Evolutionary conservation across 345 rosid genomes (phyloP).

Genomic region (Sisymbrium altissimum): DNA sequence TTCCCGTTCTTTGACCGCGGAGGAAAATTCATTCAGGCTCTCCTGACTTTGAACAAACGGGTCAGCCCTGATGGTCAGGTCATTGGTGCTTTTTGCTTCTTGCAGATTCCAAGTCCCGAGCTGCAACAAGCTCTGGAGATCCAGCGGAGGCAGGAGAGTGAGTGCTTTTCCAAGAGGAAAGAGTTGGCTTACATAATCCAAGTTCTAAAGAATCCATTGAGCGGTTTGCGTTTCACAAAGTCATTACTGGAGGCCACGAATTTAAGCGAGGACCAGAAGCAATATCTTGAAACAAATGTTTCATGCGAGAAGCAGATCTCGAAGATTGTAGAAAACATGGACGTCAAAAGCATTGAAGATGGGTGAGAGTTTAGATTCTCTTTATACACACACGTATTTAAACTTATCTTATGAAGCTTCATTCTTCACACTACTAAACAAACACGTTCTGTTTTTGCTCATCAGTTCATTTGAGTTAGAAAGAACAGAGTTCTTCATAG

Average conservation of each 20-base stretch:
- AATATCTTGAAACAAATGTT: conserved; percentile 74
- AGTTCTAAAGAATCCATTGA: conserved; percentile 70
- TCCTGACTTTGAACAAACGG: conserved; percentile 84
- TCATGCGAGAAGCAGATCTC: conserved; percentile 88
- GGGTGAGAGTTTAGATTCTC: conserved; percentile 48
- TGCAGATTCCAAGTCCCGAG: conserved; percentile 95
- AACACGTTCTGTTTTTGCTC: neutral
- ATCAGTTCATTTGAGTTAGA: conserved; percentile 73
- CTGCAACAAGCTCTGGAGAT: conserved; percentile 74
- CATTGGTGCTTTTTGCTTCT: conserved; percentile 88
- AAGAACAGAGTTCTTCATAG: conserved; percentile 70
- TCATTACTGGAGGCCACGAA: conserved; percentile 70
- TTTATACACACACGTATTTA: neutral
- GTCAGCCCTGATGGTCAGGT: conserved; percentile 60
- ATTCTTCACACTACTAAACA: neutral
- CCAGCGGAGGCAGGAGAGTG: conserved; percentile 72
- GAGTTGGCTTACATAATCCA: conserved; percentile 84
- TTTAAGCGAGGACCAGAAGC: conserved; percentile 80
- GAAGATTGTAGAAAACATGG: conserved; percentile 58
- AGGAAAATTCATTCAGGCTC: conserved; percentile 70
- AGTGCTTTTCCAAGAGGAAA: conserved; percentile 60
- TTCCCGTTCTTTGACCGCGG: conserved; percentile 69
- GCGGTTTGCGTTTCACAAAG: conserved; percentile 71
- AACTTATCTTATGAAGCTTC: neutral
- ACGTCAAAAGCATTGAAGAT: conserved; percentile 69